Evolutionary conservation across 2,329 filamentous ascomycete genomes (phyloP).

Genomic region (Fusarium nodosum): DNA sequence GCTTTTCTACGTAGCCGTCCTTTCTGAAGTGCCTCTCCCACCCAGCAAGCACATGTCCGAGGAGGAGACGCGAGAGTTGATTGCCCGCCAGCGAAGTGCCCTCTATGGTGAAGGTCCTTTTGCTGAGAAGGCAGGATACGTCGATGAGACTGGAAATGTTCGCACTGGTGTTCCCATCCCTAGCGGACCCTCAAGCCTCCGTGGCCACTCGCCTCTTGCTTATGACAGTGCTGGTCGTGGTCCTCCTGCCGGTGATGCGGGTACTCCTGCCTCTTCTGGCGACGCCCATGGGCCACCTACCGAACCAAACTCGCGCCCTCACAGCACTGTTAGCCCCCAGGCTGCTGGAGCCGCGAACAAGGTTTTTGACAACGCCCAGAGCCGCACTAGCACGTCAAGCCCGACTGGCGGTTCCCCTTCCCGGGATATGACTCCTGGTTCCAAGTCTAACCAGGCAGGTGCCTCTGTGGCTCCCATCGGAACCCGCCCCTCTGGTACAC

Average conservation of each 20-base stretch:
- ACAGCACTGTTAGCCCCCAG: slow-evolving; percentile 88
- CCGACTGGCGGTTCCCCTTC: slow-evolving; percentile 83
- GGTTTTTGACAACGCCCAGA: slow-evolving; percentile 74
- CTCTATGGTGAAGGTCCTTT: slow-evolving; percentile 85
- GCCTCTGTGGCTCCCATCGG: slow-evolving; percentile 90
- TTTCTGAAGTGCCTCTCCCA: slow-evolving; percentile 60
- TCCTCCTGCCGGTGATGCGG: slow-evolving; percentile 55
- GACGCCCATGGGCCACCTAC: slow-evolving; percentile 65
- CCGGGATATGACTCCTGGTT: slow-evolving; percentile 68
- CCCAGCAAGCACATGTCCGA: slow-evolving; percentile 88
- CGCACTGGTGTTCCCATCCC: slow-evolving; percentile 76
- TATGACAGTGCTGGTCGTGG: slow-evolving; percentile 72
- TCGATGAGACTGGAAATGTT: slow-evolving; percentile 75
- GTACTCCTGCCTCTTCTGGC: slow-evolving; percentile 58
- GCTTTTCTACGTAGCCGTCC: slow-evolving; percentile 63
- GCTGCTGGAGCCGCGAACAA: slow-evolving; percentile 69
- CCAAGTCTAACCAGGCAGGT: slow-evolving; percentile 67
- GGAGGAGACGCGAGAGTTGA: slow-evolving; percentile 94
- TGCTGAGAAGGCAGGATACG: slow-evolving; percentile 74
- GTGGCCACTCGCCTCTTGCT: slow-evolving; percentile 83
- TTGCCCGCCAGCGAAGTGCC: slow-evolving; percentile 94
- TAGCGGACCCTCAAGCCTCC: slow-evolving; percentile 73
- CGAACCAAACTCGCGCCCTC: slow-evolving; percentile 74
- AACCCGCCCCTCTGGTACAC: slow-evolving; percentile 79
- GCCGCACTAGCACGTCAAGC: slow-evolving; percentile 87